A percentile compares a stretch with the other conserved stretches of the same genome.
Evolutionary conservation across 345 rosid species (phyloP).

Genomic region (Cardamine chenopodiifolia): DNA sequence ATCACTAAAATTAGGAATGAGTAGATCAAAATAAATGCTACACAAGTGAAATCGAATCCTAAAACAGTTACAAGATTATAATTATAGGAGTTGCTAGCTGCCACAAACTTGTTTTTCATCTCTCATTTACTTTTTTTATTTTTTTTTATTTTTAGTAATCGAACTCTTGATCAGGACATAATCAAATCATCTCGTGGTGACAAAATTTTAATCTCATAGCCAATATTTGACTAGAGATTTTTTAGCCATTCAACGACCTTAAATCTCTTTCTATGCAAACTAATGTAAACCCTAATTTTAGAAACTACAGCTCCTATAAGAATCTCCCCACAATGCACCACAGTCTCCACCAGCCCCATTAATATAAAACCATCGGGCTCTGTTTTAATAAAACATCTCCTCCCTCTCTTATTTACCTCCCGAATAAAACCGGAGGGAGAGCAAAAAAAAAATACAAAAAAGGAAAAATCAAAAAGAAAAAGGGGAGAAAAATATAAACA

Average conservation of each 20-base stretch:
- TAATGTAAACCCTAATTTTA: conserved; percentile 28
- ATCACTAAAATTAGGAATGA: background rate
- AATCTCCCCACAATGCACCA: conserved; percentile 23
- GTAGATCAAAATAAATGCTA: background rate
- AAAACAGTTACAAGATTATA: background rate
- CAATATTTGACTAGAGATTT: conserved; percentile 16
- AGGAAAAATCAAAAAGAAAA: background rate
- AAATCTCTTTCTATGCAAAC: conserved; percentile 29
- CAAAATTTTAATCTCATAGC: conserved; percentile 6
- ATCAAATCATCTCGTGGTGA: conserved; percentile 24
- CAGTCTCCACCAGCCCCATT: conserved; percentile 15
- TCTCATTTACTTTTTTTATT: background rate
- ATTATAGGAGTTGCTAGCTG: background rate
- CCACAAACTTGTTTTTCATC: background rate
- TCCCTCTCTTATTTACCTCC: conserved; percentile 40
- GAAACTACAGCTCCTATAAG: conserved; percentile 37
- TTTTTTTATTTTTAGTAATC: conserved; percentile 27
- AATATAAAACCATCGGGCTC: conserved; percentile 31
- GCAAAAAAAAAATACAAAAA: background rate
- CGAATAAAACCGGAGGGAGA: conserved; percentile 43
- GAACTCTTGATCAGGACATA: conserved; percentile 26
- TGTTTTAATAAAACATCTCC: conserved; percentile 18
- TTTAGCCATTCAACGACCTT: conserved; percentile 38
- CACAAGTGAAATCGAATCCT: background rate
- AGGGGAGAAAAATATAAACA: background rate